Evolutionary conservation across 345 rosid species (phyloP), one percentile per base, ranked within the genome.

Genomic region (Trapa bicornis): DNA sequence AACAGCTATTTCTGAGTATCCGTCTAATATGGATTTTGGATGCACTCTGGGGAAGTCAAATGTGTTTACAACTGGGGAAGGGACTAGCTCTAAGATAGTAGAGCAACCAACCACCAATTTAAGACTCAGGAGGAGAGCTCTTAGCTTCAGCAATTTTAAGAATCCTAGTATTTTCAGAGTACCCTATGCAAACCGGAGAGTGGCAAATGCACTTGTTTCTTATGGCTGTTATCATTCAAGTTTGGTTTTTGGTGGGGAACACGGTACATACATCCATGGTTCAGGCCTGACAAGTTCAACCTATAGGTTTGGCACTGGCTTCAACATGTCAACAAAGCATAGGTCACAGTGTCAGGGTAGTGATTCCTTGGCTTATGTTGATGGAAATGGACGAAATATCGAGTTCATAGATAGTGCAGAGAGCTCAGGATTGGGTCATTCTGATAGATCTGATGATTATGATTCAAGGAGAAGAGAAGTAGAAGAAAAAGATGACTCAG

Each of bases 311-410:
- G 61, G 37, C 71, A 79, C 53, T 75, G 73, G 39, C 67, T 71
- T 69, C 65, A 75, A 64, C 64, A 65, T 65, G 67, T 73, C 74
- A 4, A 75, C 78, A 72, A 67, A 80, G 65, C 75, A 71, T 61
- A 74, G 71, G 65, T 70, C 74, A 32, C 41, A 15, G 61, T 92
- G 96, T 74, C 96, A 80, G 72, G 85, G 82, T 50, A 78, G 75
- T 72, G 91, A 86, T 86, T 86, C 88, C 67, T 74, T 87, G 37
- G 82, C 84, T 0, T 84, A 71, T 71, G 68, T 85, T 54, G 78
- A 85, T 77, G 86, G 86, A 62, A 88, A 85, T 75, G 84, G 81
- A 69, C 73, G 78, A 48, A 77, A 73, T 75, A 76, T 76, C 14
- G 95, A 81, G 62, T 71, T 75, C 47, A 67, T 70, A 29, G 89